phyloP scores from a whole-genome alignment of 306 rosid genomes.

The Lupinus albus region DNA sequence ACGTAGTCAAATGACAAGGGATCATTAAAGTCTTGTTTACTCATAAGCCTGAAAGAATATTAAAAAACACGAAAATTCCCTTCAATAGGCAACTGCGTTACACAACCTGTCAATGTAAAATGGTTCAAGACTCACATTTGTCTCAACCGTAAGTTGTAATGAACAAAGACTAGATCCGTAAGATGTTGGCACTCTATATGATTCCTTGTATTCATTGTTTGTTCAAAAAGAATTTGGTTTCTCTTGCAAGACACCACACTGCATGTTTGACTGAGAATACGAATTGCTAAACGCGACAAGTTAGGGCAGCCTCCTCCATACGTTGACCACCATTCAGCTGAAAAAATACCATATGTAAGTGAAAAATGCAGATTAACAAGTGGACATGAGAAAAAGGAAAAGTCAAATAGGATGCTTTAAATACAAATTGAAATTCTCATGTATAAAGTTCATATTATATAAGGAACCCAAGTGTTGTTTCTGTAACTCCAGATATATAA shows the following conservation, averaged over 20 bases:
- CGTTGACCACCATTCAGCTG: slow-evolving; percentile 98
- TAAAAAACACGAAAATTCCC: slow-evolving; percentile 36
- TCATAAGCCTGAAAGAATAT: slow-evolving; percentile 54
- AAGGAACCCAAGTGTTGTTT: slow-evolving; percentile 17
- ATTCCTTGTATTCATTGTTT: slow-evolving; percentile 60
- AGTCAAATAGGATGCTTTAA: slow-evolving; percentile 10
- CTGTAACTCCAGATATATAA: slow-evolving; percentile 15
- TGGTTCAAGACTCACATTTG: slow-evolving; percentile 47
- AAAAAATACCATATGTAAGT: slow-evolving; percentile 39
- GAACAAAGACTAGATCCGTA: slow-evolving; percentile 78
- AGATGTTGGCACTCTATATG: slow-evolving; percentile 77
- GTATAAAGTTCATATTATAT: background rate
- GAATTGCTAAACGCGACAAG: slow-evolving; percentile 78
- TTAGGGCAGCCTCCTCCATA: slow-evolving; percentile 91
- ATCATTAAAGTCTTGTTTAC: slow-evolving; percentile 56
- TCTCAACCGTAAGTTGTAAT: slow-evolving; percentile 47
- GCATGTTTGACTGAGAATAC: slow-evolving; percentile 89
- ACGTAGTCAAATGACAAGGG: slow-evolving; percentile 63
- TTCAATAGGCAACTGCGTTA: slow-evolving; percentile 32
- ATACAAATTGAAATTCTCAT: slow-evolving; percentile 25
- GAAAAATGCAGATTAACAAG: slow-evolving; percentile 29
- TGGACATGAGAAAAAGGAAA: slow-evolving; percentile 21
- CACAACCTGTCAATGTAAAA: slow-evolving; percentile 31
- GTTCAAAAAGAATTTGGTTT: slow-evolving; percentile 61
- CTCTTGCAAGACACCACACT: slow-evolving; percentile 53